Conservation (phyloP, 352 stramenopile genomes). For the Elongisporangium undulatum region DNA sequence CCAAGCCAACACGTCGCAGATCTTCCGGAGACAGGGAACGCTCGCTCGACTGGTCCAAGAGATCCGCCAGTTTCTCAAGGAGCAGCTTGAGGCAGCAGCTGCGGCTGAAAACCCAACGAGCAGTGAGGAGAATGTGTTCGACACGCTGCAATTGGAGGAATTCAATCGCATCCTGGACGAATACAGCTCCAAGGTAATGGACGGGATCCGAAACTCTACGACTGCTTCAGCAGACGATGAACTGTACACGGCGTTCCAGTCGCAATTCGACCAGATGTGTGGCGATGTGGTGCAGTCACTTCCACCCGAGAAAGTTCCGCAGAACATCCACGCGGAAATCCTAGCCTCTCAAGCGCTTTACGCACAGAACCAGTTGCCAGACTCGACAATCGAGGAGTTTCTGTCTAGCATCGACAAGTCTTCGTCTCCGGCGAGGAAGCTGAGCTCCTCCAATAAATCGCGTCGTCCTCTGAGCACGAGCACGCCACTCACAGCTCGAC, state of each 20-base stretch:
- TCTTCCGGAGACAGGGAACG: slow-evolving; percentile 38
- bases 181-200: neutral
- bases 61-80: slow-evolving; percentile 6
- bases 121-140: neutral
- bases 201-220: neutral
- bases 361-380: neutral
- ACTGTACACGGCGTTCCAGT: neutral
- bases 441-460: neutral
- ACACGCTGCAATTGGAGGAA: neutral
- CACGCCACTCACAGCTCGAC: neutral
- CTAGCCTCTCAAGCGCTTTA: neutral
- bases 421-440: neutral
- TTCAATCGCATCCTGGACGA: neutral
- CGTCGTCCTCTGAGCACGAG: neutral
- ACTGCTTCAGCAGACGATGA: neutral
- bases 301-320: neutral
- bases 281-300: neutral
- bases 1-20: slow-evolving; percentile 30
- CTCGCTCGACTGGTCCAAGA: slow-evolving; percentile 32
- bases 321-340: neutral
- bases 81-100: slow-evolving; percentile 1
- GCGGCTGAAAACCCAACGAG: neutral
- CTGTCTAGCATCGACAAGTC: neutral
- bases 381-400: neutral
- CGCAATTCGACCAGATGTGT: neutral